Evolutionary conservation across 2,329 filamentous ascomycete species (phyloP).

Genomic region (Neopestalotiopsis clavispora): DNA sequence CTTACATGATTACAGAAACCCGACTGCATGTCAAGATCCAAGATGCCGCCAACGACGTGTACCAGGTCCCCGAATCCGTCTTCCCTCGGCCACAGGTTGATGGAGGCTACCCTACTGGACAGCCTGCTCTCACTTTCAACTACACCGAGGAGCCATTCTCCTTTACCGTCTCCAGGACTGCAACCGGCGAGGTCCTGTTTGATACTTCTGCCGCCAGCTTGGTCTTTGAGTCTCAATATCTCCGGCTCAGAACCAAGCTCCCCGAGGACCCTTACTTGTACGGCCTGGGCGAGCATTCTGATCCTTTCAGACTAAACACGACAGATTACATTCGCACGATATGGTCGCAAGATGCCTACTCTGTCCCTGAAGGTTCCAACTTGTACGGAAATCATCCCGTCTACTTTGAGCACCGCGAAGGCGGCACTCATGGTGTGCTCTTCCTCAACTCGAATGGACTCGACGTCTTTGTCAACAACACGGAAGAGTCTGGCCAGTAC

Average conservation of each 20-base stretch:
- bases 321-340: conserved; percentile 73
- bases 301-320: conserved; percentile 70
- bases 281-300: conserved; percentile 79
- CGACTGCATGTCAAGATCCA: conserved; percentile 79
- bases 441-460: conserved; percentile 76
- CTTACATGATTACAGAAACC: conserved; percentile 48
- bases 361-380: conserved; percentile 65
- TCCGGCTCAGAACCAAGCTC: conserved; percentile 73
- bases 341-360: conserved; percentile 71
- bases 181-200: conserved; percentile 61
- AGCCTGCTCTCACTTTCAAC: conserved; percentile 37
- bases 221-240: conserved; percentile 79
- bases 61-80: conserved; percentile 74
- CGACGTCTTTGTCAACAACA: conserved; percentile 76
- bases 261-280: conserved; percentile 75
- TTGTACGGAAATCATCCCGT: conserved; percentile 76
- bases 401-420: conserved; percentile 73
- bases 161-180: conserved; percentile 43
- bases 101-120: conserved; percentile 21
- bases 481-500: conserved; percentile 63
- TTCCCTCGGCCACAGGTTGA: conserved; percentile 59
- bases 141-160: conserved; percentile 44
- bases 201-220: conserved; percentile 70
- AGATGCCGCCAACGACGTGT: conserved; percentile 71
- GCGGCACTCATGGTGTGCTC: conserved; percentile 68